Percentiles rank a stretch among this genome's conserved stretches.
Conservation (phyloP, 2,329 filamentous ascomycete species). For the Ophiostoma sp. region DNA sequence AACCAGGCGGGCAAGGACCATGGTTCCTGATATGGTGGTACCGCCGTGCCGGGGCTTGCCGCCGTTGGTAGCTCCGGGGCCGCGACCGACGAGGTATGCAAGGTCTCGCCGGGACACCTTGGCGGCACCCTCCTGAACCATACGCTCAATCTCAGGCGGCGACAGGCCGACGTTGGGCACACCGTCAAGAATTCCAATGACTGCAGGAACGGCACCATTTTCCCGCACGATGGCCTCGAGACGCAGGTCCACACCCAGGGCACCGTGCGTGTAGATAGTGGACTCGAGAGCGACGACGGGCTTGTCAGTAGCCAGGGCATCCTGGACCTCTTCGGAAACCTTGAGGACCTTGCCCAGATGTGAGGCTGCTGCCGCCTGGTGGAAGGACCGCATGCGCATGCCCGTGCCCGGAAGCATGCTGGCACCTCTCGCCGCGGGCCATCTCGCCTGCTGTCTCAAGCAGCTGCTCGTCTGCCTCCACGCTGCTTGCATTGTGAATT, state of each 20-base stretch:
- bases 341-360: constrained; percentile 33
- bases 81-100: constrained; percentile 64
- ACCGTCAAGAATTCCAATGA: constrained; percentile 81
- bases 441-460: constrained; percentile 13
- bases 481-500: constrained; percentile 12
- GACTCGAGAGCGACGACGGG: constrained; percentile 92
- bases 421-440: neutral
- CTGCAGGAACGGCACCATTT: constrained; percentile 80
- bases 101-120: constrained; percentile 89
- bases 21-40: constrained; percentile 89
- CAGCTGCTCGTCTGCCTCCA: constrained; percentile 10
- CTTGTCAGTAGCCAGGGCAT: constrained; percentile 66
- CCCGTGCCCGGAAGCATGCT: constrained; percentile 1
- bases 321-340: constrained; percentile 75
- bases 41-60: constrained; percentile 71
- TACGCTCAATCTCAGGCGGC: constrained; percentile 64
- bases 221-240: constrained; percentile 76
- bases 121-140: constrained; percentile 65
- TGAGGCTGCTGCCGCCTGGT: neutral
- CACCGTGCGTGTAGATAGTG: constrained; percentile 94
- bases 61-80: neutral
- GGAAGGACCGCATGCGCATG: neutral
- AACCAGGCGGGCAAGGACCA: constrained; percentile 78
- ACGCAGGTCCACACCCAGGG: constrained; percentile 64
- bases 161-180: constrained; percentile 73